Conservation (phyloP, 75 land plant species). For the Cryptomeria japonica region DNA sequence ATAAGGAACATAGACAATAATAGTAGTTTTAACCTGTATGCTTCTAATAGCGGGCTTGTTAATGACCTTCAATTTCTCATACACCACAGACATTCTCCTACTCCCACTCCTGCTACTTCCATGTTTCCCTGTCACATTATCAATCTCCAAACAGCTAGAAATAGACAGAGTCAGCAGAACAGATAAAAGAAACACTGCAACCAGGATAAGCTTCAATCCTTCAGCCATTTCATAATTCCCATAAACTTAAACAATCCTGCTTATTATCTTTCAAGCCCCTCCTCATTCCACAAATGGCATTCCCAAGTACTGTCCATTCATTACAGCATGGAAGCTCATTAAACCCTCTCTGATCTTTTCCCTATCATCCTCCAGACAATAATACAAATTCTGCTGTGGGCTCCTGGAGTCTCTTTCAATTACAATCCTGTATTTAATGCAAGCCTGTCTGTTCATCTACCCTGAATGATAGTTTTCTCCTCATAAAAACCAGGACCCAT, state of each 20-base stretch:
- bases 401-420: background rate
- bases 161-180: background rate
- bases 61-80: slow-evolving; percentile 54
- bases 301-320: background rate
- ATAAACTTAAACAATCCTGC: background rate
- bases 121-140: background rate
- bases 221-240: background rate
- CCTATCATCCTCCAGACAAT: background rate
- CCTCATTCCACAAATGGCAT: background rate
- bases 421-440: background rate
- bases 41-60: slow-evolving; percentile 73
- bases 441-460: background rate
- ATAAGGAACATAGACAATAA: background rate
- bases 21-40: slow-evolving; percentile 45
- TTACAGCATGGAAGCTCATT: background rate
- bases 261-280: background rate
- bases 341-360: background rate
- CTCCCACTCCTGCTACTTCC: background rate
- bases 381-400: background rate
- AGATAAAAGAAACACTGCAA: background rate
- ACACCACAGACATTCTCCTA: slow-evolving; percentile 50
- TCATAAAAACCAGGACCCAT: background rate
- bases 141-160: background rate
- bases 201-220: background rate
- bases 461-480: background rate